A percentile compares a stretch with the other conserved stretches of the same genome.
These are phyloP conservation scores for Aspergillus baeticus DNA, from an alignment of 495 filamentous ascomycete species.

Conservation along the genomic window DNA sequence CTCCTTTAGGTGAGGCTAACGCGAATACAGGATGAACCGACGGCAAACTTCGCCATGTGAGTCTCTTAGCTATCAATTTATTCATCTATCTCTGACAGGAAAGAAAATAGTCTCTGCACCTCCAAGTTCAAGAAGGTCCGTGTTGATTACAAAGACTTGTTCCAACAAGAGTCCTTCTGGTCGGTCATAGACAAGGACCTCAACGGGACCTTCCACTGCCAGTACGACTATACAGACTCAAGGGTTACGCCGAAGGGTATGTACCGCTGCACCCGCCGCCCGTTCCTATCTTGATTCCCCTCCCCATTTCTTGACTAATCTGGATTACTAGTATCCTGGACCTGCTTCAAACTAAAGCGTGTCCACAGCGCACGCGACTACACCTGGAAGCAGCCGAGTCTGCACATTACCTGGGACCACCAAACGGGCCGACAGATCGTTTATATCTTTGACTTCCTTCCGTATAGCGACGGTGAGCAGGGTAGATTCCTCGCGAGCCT, in stretches of 20 bases:
- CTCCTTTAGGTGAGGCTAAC: too few relatives aligned
- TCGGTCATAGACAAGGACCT: conserved; percentile 1
- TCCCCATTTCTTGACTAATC: too few relatives aligned
- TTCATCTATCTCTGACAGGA: too few relatives aligned
- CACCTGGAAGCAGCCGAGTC: conserved; percentile 9
- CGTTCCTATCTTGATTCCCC: too few relatives aligned
- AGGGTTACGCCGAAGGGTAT: neutral
- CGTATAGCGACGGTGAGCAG: too few relatives aligned
- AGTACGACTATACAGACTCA: neutral
- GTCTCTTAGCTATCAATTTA: too few relatives aligned
- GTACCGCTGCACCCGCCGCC: too few relatives aligned
- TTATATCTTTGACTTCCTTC: neutral
- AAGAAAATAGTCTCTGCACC: too few relatives aligned
- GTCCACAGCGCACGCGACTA: neutral
- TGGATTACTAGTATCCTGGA: neutral
- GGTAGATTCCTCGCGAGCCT: neutral
- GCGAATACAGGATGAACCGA: too few relatives aligned
- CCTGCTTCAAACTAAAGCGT: conserved; percentile 9
- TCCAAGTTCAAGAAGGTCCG: too few relatives aligned
- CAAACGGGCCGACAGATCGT: neutral
- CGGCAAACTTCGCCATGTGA: too few relatives aligned
- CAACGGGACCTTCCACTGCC: conserved; percentile 12
- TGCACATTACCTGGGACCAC: conserved; percentile 5
- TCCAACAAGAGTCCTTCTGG: neutral
- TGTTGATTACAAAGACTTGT: neutral